A percentile compares a stretch with the other conserved stretches of the same genome.
phyloP scores from a whole-genome alignment of 805 yeast species.

The Cephaloascus fragrans region DNA sequence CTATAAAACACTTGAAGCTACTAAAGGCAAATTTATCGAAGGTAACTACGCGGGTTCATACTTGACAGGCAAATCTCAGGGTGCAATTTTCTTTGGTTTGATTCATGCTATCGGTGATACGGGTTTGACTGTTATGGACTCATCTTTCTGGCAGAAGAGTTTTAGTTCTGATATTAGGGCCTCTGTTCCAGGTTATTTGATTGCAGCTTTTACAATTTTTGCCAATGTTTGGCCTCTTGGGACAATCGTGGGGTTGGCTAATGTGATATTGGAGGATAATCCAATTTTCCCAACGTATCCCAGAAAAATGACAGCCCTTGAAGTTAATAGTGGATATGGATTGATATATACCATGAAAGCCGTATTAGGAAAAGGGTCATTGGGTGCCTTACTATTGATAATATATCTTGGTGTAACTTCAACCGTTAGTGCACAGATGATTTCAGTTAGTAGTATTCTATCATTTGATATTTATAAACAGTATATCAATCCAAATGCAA shows the following conservation, averaged over 20 bases:
- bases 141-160: constrained; percentile 30
- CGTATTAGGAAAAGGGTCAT: constrained; percentile 19
- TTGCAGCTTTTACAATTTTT: constrained; percentile 20
- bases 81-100: constrained; percentile 22
- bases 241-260: constrained; percentile 21
- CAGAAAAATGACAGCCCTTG: constrained; percentile 14
- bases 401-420: constrained; percentile 30
- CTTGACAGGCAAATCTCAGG: constrained; percentile 24
- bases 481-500: constrained; percentile 30
- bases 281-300: constrained; percentile 22
- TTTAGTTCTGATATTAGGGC: constrained; percentile 24
- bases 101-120: constrained; percentile 24
- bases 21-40: constrained; percentile 12
- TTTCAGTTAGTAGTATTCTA: constrained; percentile 27
- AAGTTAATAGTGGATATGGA: constrained; percentile 19
- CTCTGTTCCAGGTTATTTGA: constrained; percentile 25
- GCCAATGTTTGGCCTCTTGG: constrained; percentile 27
- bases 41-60: constrained; percentile 24
- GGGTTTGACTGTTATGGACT: constrained; percentile 26
- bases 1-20: constrained; percentile 10
- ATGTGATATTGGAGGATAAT: constrained; percentile 15
- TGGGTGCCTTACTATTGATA: constrained; percentile 21
- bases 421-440: constrained; percentile 29
- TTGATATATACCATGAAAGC: constrained; percentile 20
- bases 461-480: constrained; percentile 38